A percentile compares a stretch with the other conserved stretches of the same genome.
Conservation (phyloP, 2,329 filamentous ascomycete species). For the Aspergillus sp. region DNA sequence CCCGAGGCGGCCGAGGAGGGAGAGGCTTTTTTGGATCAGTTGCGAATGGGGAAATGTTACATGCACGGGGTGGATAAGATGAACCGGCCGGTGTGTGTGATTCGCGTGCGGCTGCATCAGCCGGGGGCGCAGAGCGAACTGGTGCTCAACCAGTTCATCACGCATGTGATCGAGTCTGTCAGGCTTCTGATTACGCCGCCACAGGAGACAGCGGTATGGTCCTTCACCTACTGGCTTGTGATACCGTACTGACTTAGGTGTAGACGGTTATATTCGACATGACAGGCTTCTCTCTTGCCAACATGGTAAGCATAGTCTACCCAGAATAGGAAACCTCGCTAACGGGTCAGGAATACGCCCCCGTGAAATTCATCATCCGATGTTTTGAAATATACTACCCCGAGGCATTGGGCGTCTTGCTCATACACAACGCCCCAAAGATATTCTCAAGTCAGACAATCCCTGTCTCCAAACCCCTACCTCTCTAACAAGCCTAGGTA, state of each 20-base stretch:
- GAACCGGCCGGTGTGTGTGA: conserved; percentile 77
- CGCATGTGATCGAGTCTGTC: conserved; percentile 86
- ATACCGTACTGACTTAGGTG: too few species aligned
- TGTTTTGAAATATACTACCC: conserved; percentile 97
- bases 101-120: conserved; percentile 75
- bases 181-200: conserved; percentile 72
- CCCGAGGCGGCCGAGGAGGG: conserved; percentile 60
- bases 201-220: conserved; percentile 79
- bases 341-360: conserved; percentile 70
- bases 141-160: conserved; percentile 80
- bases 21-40: conserved; percentile 73
- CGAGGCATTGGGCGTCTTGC: conserved; percentile 78
- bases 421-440: conserved; percentile 90
- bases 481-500: conserved; percentile 50
- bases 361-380: conserved; percentile 97
- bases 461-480: background rate
- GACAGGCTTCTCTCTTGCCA: conserved; percentile 85
- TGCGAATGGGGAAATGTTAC: conserved; percentile 85
- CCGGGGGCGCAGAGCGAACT: conserved; percentile 79
- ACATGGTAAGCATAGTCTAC: conserved; percentile 64
- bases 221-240: conserved; percentile 2
- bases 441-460: conserved; percentile 72
- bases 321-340: background rate
- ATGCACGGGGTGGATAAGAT: conserved; percentile 78
- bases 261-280: conserved; percentile 91